Conservation (phyloP, 228 moss, liverwort and hornwort species). For the Sphagnum magellanicum region DNA sequence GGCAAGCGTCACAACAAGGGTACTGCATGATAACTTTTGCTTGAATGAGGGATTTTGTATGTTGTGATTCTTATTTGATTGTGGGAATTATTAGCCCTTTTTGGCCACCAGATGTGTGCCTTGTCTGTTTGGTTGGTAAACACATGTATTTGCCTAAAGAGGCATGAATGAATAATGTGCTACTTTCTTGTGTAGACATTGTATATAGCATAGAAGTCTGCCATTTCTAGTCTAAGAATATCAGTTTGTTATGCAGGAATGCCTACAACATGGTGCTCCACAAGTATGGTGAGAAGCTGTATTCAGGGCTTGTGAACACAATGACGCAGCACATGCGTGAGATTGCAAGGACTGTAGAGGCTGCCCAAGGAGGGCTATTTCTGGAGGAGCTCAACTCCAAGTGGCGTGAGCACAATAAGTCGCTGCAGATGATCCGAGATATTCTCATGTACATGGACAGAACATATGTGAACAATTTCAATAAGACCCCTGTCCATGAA, state of each 20-base stretch:
- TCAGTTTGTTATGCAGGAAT: slow-evolving; percentile 36
- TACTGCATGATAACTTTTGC: too few relatives aligned
- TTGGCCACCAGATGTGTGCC: too few relatives aligned
- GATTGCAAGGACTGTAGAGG: slow-evolving; percentile 74
- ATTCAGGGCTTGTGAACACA: slow-evolving; percentile 77
- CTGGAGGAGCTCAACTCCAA: slow-evolving; percentile 91
- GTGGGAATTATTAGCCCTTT: too few relatives aligned
- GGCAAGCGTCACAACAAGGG: too few relatives aligned
- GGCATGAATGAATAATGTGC: too few relatives aligned
- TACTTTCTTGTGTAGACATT: too few relatives aligned
- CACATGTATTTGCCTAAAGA: too few relatives aligned
- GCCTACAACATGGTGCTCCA: slow-evolving; percentile 98
- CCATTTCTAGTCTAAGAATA: too few relatives aligned
- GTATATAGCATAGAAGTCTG: too few relatives aligned
- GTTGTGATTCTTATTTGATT: too few relatives aligned
- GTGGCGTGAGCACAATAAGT: slow-evolving; percentile 96
- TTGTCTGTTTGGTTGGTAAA: too few relatives aligned
- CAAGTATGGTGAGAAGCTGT: slow-evolving; percentile 93
- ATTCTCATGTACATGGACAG: slow-evolving; percentile 98
- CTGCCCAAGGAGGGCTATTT: slow-evolving; percentile 82
- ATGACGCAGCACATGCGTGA: slow-evolving; percentile 88
- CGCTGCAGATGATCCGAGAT: slow-evolving; percentile 93
- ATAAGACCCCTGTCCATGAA: slow-evolving; percentile 94
- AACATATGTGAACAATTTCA: slow-evolving; percentile 89
- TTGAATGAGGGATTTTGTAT: too few relatives aligned